Evolutionary conservation across 495 filamentous ascomycete species (phyloP).

Genomic region (Bryoglossum gracile): DNA sequence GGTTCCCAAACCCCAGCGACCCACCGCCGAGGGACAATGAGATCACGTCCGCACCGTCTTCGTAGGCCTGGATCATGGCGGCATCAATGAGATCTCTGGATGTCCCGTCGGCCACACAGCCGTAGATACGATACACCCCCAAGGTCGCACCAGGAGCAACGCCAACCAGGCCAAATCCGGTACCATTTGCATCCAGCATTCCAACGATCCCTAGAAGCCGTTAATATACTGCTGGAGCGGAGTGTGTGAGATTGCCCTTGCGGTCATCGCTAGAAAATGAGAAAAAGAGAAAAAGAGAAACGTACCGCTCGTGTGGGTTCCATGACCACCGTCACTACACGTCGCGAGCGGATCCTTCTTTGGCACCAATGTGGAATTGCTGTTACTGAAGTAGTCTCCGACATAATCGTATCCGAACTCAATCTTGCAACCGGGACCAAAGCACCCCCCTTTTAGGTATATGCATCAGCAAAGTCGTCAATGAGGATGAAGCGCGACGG

Average conservation of each 20-base stretch:
- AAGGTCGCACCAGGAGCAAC: conserved; percentile 42
- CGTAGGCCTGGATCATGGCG: conserved; percentile 34
- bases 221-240: background rate
- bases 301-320: conserved; percentile 34
- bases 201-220: conserved; percentile 26
- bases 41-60: conserved; percentile 39
- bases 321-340: conserved; percentile 33
- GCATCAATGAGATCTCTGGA: conserved; percentile 32
- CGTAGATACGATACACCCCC: conserved; percentile 37
- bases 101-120: conserved; percentile 22
- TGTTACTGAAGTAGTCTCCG: conserved; percentile 22
- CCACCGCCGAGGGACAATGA: conserved; percentile 28
- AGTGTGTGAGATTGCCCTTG: too few species aligned
- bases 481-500: too few species aligned
- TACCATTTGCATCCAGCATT: conserved; percentile 24
- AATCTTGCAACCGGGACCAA: conserved; percentile 38
- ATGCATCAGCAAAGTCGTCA: too few species aligned
- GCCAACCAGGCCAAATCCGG: conserved; percentile 31
- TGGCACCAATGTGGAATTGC: conserved; percentile 1
- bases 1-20: too few species aligned
- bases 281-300: background rate
- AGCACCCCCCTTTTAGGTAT: too few species aligned
- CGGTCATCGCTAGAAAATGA: too few species aligned
- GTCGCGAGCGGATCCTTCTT: conserved; percentile 18
- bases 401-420: conserved; percentile 34